Evolutionary conservation across 2,329 filamentous ascomycete genomes (phyloP), one percentile per base, ranked within the genome.

Genomic region (Diatrype stigma): DNA sequence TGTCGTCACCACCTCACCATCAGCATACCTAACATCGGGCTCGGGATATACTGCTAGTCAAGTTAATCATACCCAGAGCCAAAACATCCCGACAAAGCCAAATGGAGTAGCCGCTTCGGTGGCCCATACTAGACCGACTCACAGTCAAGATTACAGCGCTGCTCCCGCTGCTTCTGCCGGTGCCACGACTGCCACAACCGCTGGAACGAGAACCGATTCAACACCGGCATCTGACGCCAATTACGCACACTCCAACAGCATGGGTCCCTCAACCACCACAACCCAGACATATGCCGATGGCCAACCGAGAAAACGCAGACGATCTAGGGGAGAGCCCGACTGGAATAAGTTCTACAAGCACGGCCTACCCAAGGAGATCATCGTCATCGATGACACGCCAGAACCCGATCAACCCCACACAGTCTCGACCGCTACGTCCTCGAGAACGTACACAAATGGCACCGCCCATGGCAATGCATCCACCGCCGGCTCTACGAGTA

Each of bases 311-410:
- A 84, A 83, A 66, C 75, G 79, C 58, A 75, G 80, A 58, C 78
- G 79, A 53, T 82, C 78, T 55, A 80, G 79, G n/a, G n/a, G n/a
- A 67, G 78, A 84, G 58, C 87, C 88, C 46, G 85, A 94, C 70
- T 94, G 89, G 89, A 77, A 81, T 51, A 82, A 80, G 57, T 94
- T 92, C 65, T 93, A 92, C 69, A 87, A 86, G 66, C 92, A 93
- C 68, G 89, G 89, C 3, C 73, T 91, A 23, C 89, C 89, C 22
- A 87, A 90, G 66, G 89, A 94, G 73, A 84, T 94, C 65, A 93
- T 94, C 64, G 84, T 93, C 62, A 94, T 94, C 62, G 84, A 87
- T 57, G 78, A 92, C 67, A 84, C 82, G 4, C 87, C 87, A 47
- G 78, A 80, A 51, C 77, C 79, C 50, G 76, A 80, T 52, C 70